A percentile compares a stretch with the other conserved stretches of the same genome.
phyloP scores from a whole-genome alignment of 2,329 filamentous ascomycete species.

The Aureobasidium uvarum region DNA sequence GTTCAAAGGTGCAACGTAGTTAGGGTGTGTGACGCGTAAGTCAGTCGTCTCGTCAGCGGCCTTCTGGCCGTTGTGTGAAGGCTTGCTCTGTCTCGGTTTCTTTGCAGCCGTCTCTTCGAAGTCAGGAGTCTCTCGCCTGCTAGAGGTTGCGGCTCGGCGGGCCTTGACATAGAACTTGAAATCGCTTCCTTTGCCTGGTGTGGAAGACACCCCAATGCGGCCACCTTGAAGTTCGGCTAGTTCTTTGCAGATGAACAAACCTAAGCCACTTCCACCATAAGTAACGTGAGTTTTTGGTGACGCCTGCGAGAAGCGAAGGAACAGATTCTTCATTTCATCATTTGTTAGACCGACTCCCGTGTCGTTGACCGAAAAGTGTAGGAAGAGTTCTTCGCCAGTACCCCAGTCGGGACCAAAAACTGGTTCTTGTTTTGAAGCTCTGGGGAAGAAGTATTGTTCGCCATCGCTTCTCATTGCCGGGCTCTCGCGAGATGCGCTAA shows the following conservation, averaged over 20 bases:
- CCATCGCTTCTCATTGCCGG: slow-evolving; percentile 38
- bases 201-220: slow-evolving; percentile 61
- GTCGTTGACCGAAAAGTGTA: slow-evolving; percentile 40
- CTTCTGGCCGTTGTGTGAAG: background rate
- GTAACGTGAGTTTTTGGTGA: slow-evolving; percentile 65
- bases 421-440: slow-evolving; percentile 27
- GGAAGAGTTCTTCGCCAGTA: slow-evolving; percentile 40
- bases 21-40: slow-evolving; percentile 5
- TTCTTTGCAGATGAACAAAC: slow-evolving; percentile 66
- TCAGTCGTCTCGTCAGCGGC: background rate
- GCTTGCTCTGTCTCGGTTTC: background rate
- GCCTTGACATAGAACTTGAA: slow-evolving; percentile 66
- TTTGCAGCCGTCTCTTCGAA: background rate
- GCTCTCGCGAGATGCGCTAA: slow-evolving; percentile 39
- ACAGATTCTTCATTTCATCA: slow-evolving; percentile 49
- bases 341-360: slow-evolving; percentile 40
- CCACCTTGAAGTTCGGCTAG: slow-evolving; percentile 67
- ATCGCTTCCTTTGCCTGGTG: slow-evolving; percentile 57
- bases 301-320: slow-evolving; percentile 66
- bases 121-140: background rate
- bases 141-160: slow-evolving; percentile 42
- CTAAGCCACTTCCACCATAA: slow-evolving; percentile 66
- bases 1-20: slow-evolving; percentile 10
- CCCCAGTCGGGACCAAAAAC: slow-evolving; percentile 35
- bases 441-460: slow-evolving; percentile 38